Evolutionary conservation across 106 monocot species (phyloP), one percentile per base, ranked within the genome.

Genomic region (Gastrodia elata): DNA sequence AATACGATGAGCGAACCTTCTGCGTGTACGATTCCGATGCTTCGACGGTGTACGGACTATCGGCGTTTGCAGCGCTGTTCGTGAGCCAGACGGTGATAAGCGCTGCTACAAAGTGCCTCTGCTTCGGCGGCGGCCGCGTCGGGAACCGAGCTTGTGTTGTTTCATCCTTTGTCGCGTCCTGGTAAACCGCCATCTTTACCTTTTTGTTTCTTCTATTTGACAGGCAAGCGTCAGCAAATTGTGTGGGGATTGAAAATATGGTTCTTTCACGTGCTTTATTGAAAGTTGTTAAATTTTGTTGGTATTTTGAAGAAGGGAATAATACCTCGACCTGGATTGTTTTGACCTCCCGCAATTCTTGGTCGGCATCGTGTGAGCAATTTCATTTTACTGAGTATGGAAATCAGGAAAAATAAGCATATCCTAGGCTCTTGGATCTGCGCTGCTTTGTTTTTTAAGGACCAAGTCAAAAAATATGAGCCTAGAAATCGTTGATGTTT

Each of bases 1-100:
- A 91, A 85, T 93, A 98, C 80, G 98, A 98, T 68, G 91, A 91
- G 9, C 71, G 87, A 43, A 80, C 90, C 15, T 98, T 83, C 82
- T 98, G 98, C 70, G 33, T 40, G 59, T 98, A 98, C 75, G 85
- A 89, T 65, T 86, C 98, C 11, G 91, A 93, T 52, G 93, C 88
- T 16, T 93, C 98, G 61, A 89, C 93, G 65, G 84, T 61, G 41
- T 98, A 98, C 82, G 98, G 93, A 3, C 76, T 98, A 52, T 59
- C 88, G 74, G 98, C 98, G 64, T 93, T 91, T 68, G 87, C 68
- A 57, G 65, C 82, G 77, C 78, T 98, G 71, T 71, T 93, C 35
- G 52, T 91, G 61, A 84, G 85, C 68, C 93, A 93, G 80, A 72
- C 65, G 37, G 37, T 86, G 65, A 52, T 93, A 13, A 83, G 48